phyloP scores from a whole-genome alignment of 2,329 filamentous ascomycete species.

The Eutypa lata region DNA sequence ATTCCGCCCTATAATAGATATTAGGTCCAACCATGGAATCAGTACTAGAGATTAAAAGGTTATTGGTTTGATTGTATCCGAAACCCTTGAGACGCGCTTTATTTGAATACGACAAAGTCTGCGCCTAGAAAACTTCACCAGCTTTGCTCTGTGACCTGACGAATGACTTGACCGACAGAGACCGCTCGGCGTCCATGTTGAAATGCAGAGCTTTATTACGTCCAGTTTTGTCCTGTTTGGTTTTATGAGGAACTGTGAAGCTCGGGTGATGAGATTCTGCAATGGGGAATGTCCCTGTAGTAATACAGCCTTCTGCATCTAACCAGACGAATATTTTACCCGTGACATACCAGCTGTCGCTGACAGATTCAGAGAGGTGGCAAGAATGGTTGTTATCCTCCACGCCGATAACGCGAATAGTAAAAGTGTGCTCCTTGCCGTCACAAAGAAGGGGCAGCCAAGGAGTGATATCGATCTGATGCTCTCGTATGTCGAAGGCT shows the following conservation, averaged over 20 bases:
- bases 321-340: constrained; percentile 64
- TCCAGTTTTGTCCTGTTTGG: constrained; percentile 30
- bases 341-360: constrained; percentile 61
- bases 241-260: constrained; percentile 44
- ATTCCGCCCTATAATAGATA: constrained; percentile 31
- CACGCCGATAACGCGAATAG: constrained; percentile 57
- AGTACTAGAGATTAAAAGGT: constrained; percentile 12
- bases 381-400: constrained; percentile 48
- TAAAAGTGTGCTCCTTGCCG: constrained; percentile 52
- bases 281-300: constrained; percentile 42
- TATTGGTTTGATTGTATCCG: constrained; percentile 18
- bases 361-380: constrained; percentile 46
- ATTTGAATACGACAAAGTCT: constrained; percentile 15
- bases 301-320: constrained; percentile 44
- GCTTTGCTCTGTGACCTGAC: constrained; percentile 39
- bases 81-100: constrained; percentile 10
- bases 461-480: constrained; percentile 65
- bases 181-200: constrained; percentile 50
- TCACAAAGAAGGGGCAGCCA: constrained; percentile 58
- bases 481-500: constrained; percentile 63
- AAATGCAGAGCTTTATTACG: constrained; percentile 44
- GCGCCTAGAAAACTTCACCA: constrained; percentile 12
- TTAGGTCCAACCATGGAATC: constrained; percentile 6
- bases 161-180: constrained; percentile 48
- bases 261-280: constrained; percentile 34